Evolutionary conservation across 192 early-diverging fungal species (phyloP), one percentile per base, ranked within the genome.

Genomic region (Podila clonocystis): DNA sequence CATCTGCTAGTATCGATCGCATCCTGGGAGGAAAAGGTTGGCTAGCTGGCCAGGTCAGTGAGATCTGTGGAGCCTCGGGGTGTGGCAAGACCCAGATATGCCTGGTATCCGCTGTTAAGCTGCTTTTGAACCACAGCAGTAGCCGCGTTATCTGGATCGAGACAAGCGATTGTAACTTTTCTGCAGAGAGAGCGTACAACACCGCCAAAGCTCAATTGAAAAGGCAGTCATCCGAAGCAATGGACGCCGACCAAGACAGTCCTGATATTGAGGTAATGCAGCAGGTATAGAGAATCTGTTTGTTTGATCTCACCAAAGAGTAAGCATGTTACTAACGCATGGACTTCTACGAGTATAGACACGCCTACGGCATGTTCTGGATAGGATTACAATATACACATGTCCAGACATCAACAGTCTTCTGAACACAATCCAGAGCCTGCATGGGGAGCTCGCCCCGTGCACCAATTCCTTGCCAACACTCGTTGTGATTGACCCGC

Each of bases 351-450:
- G 17, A 24, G 13, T 11, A 8, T 55, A 80, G 70, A 52, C 33
- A 2, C 62, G n/a, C 6, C 24, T 73, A 2, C 26, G 22, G 41
- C 52, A 50, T 22, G 29, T 65, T 20, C 57, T 80, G 1, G 68
- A 65, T 6, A 68, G 77, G 9, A 80, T 80, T 26, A 65, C 68
- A 5, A 52, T 80, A 5, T 68, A 59, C 36, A 36, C 52, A 3
- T 80, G 77, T 41, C 77, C 36, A 5, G 77, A 80, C 15, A 50
- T 73, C 45, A 72, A 71, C 49, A 70, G 73, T 38, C 31, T 80
- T 2, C 9, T 80, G 1, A 22, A 50, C 19, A 31, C 29, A 13
- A 50, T 73, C 17, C 70, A 80, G 17, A n/a, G 62, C 3, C 63
- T 72, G 19, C 50, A 28, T 12, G 22, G n/a, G n/a, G 28, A 30